These are phyloP conservation scores for Vitis vinifera DNA, from an alignment of 164 flowering plant species.

Conservation along the genomic window ASM3070453v1 NC_081820.1:26769001-26769500, in stretches of 20 bases:
- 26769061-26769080: no score
- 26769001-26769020: no score
- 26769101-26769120: no score
- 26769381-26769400: conserved; percentile 24
- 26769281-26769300: conserved; percentile 8
- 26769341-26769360: conserved; percentile 20
- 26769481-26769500: no score
- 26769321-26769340: conserved; percentile 27
- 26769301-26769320: conserved; percentile 12
- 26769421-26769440: no score
- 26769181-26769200: background rate
- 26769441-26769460: no score
- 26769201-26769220: background rate
- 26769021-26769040: no score
- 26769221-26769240: background rate
- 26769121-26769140: no score
- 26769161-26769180: background rate
- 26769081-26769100: no score
- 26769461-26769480: no score
- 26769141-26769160: no score
- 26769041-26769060: no score
- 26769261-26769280: background rate
- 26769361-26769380: conserved; percentile 15
- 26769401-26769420: conserved; percentile 8
- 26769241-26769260: conserved; percentile 4